A percentile compares a stretch with the other conserved stretches of the same genome.
These are phyloP conservation scores for Spizellomyces punctatus DNA, from an alignment of 192 early-diverging fungal species.

Conservation along the genomic window DNA sequence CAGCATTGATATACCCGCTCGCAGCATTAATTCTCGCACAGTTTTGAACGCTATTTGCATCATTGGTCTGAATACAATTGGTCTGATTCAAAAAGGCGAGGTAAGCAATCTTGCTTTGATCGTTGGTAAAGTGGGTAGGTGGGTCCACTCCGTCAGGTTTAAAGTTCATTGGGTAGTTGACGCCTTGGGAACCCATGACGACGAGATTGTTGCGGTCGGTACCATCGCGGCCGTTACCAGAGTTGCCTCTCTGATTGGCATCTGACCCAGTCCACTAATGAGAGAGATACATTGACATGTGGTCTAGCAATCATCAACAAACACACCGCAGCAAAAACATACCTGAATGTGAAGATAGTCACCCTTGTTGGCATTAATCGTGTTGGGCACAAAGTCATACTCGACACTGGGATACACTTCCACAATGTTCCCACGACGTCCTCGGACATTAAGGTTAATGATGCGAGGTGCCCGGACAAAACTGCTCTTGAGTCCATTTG, in stretches of 20 bases:
- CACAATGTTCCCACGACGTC: conserved; percentile 44
- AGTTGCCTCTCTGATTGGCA: conserved; percentile 37
- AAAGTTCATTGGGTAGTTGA: conserved; percentile 37
- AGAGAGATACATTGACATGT: too few relatives aligned
- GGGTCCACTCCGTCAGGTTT: conserved; percentile 24
- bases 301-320: background rate
- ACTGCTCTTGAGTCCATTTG: conserved; percentile 21
- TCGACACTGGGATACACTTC: conserved; percentile 43
- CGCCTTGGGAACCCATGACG: conserved; percentile 10
- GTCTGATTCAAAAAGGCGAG: conserved; percentile 42
- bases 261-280: conserved; percentile 46
- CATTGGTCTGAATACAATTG: conserved; percentile 21
- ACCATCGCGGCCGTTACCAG: conserved; percentile 37
- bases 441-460: conserved; percentile 45
- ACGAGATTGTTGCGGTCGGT: conserved; percentile 46
- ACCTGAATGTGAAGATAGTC: conserved; percentile 42
- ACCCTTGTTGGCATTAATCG: conserved; percentile 13
- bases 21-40: conserved; percentile 37
- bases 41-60: conserved; percentile 25
- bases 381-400: conserved; percentile 46
- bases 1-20: conserved; percentile 32
- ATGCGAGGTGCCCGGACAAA: conserved; percentile 15
- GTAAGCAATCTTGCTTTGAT: conserved; percentile 25
- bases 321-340: background rate
- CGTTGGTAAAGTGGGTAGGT: conserved; percentile 38